Evolutionary conservation across 805 yeast species (phyloP).

Genomic region (Zygotorulaspora florentina): DNA sequence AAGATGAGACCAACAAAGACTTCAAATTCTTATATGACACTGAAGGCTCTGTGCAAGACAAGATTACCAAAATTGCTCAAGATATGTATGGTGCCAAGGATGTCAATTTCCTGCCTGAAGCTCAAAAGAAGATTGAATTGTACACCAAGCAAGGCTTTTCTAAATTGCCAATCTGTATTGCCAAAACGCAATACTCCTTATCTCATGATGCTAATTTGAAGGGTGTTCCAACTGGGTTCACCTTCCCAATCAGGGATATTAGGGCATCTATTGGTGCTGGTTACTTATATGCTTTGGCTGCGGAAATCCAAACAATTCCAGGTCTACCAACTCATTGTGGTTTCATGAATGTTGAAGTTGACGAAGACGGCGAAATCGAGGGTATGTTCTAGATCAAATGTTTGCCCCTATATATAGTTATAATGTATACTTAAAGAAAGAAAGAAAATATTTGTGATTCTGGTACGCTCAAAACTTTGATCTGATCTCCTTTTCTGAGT

Average conservation of each 20-base stretch:
- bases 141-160: constrained; percentile 75
- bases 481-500: constrained; percentile 16
- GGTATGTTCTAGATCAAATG: constrained; percentile 54
- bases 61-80: constrained; percentile 61
- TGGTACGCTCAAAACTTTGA: constrained; percentile 18
- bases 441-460: background rate
- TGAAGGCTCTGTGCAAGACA: constrained; percentile 62
- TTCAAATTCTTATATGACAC: constrained; percentile 58
- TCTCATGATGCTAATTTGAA: constrained; percentile 79
- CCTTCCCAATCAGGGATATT: constrained; percentile 76
- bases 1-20: constrained; percentile 39
- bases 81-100: constrained; percentile 76
- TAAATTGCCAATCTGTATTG: constrained; percentile 75
- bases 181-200: constrained; percentile 80
- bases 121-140: constrained; percentile 61
- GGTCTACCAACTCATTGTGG: constrained; percentile 85
- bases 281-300: constrained; percentile 78
- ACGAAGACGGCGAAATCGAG: constrained; percentile 75
- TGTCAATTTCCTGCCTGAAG: constrained; percentile 65
- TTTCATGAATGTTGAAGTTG: constrained; percentile 80
- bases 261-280: constrained; percentile 81
- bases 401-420: background rate
- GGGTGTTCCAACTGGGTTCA: constrained; percentile 79
- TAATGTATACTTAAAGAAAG: background rate
- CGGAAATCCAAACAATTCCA: constrained; percentile 82